phyloP scores from a whole-genome alignment of 2,329 filamentous ascomycete species.

The Phaeomoniella chlamydospora region DNA sequence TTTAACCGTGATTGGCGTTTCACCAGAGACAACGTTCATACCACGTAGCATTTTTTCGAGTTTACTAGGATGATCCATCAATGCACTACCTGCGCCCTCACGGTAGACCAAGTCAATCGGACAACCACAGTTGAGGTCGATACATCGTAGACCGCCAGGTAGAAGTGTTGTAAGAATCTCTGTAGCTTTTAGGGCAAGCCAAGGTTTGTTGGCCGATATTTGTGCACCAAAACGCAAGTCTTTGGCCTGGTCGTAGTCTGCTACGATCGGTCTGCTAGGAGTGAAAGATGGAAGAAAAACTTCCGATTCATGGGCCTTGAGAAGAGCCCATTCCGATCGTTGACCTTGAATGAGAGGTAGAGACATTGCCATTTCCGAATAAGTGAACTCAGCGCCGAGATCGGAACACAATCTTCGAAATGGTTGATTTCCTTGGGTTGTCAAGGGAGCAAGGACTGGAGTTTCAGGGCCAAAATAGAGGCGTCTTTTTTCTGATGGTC shows the following conservation, averaged over 20 bases:
- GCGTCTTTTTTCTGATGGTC: conserved; percentile 81
- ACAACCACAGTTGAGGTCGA: conserved; percentile 94
- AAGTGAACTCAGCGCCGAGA: conserved; percentile 82
- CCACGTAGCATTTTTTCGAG: conserved; percentile 88
- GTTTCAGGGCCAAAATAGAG: conserved; percentile 93
- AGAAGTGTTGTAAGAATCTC: conserved; percentile 64
- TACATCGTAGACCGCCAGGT: conserved; percentile 63
- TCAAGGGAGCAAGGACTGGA: conserved; percentile 82
- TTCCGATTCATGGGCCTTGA: conserved; percentile 85
- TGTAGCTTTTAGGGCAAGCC: conserved; percentile 76
- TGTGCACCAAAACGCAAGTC: conserved; percentile 87
- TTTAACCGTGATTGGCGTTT: conserved; percentile 87
- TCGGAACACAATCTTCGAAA: conserved; percentile 84
- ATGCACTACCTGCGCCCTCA: conserved; percentile 73
- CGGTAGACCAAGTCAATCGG: conserved; percentile 91
- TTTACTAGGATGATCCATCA: conserved; percentile 78
- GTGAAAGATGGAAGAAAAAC: conserved; percentile 54
- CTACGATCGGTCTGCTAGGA: conserved; percentile 41
- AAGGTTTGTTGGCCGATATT: conserved; percentile 83
- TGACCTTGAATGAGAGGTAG: conserved; percentile 78
- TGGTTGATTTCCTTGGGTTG: conserved; percentile 90
- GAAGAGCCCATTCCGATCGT: conserved; percentile 84
- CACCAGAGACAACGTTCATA: conserved; percentile 86
- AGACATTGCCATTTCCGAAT: conserved; percentile 96
- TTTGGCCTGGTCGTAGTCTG: conserved; percentile 65